These are phyloP conservation scores for Ilyonectria robusta DNA, from an alignment of 2,329 filamentous ascomycete species.

Conservation along the genomic window DNA sequence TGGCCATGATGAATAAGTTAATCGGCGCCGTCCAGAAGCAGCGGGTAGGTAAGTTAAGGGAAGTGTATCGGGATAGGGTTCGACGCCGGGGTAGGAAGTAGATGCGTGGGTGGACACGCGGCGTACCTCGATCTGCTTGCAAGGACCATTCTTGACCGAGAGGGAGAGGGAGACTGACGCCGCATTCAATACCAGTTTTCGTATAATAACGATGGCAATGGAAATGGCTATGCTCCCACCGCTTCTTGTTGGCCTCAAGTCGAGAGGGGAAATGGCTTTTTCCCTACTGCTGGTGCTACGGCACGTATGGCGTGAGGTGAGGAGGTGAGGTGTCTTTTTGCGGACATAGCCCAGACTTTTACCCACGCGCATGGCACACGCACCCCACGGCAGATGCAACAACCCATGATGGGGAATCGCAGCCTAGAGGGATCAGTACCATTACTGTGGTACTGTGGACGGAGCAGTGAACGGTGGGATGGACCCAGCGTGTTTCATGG, in stretches of 20 bases:
- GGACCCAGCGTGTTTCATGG: slow-evolving; percentile 22
- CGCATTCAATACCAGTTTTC: neutral
- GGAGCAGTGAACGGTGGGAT: slow-evolving; percentile 3
- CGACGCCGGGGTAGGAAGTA: neutral
- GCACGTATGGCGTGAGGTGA: slow-evolving; percentile 31
- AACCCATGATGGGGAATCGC: slow-evolving; percentile 29
- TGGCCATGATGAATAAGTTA: neutral
- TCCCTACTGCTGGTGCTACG: slow-evolving; percentile 1
- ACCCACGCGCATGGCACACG: neutral
- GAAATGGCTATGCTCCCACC: neutral
- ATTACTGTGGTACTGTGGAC: slow-evolving; percentile 8
- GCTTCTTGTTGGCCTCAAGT: slow-evolving; percentile 3
- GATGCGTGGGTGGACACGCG: neutral
- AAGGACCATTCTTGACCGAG: neutral
- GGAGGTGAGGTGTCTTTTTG: slow-evolving; percentile 26
- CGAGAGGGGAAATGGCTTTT: slow-evolving; percentile 9
- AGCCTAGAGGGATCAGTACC: neutral
- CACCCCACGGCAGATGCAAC: slow-evolving; percentile 32
- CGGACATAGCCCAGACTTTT: slow-evolving; percentile 15
- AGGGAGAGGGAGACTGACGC: slow-evolving; percentile 11
- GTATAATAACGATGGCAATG: neutral
- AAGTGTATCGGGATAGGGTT: slow-evolving; percentile 8
- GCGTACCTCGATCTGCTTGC: neutral
- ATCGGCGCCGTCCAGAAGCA: neutral
- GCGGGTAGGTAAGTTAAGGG: neutral